phyloP scores from a whole-genome alignment of 129 eudicot species.

The Erigeron canadensis region DNA sequence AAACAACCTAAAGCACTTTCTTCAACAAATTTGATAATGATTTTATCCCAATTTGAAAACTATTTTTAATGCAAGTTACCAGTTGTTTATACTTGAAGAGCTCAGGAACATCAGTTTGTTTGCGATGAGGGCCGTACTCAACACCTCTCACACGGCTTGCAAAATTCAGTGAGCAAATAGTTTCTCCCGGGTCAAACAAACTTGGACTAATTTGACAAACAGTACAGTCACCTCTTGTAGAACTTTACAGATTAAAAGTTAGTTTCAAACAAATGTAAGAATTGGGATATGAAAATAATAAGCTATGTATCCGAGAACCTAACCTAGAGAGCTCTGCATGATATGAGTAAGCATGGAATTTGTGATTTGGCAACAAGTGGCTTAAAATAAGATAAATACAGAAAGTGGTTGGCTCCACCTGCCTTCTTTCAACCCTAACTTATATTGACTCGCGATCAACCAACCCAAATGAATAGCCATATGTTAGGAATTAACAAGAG shows the following conservation, averaged over 20 bases:
- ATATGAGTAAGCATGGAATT: constrained; percentile 96
- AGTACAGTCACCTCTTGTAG: constrained; percentile 94
- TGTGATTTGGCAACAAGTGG: constrained; percentile 46
- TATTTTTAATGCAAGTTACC: constrained; percentile 41
- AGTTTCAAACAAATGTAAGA: constrained; percentile 8
- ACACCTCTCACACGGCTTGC: constrained; percentile 96
- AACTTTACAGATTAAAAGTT: not conserved
- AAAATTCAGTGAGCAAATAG: constrained; percentile 89
- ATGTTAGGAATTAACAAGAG: not conserved
- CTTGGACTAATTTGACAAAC: constrained; percentile 92
- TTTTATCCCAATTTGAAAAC: not conserved
- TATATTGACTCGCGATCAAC: too few species aligned
- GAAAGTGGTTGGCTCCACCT: not conserved
- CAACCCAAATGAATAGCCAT: too few species aligned
- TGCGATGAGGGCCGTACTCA: constrained; percentile 92
- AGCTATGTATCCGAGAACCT: constrained; percentile 21
- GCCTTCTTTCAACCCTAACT: too few species aligned
- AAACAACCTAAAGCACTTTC: too few species aligned
- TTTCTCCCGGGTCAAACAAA: constrained; percentile 75
- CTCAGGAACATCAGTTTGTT: constrained; percentile 72
- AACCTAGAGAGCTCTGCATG: constrained; percentile 96
- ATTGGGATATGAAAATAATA: not conserved
- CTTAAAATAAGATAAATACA: not conserved
- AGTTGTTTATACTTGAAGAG: constrained; percentile 88
- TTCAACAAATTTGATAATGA: too few species aligned